A percentile compares a stretch with the other conserved stretches of the same genome.
These are phyloP conservation scores for Chlorella sp. DNA, from an alignment of 139 green algal species.

Conservation along the genomic window DNA sequence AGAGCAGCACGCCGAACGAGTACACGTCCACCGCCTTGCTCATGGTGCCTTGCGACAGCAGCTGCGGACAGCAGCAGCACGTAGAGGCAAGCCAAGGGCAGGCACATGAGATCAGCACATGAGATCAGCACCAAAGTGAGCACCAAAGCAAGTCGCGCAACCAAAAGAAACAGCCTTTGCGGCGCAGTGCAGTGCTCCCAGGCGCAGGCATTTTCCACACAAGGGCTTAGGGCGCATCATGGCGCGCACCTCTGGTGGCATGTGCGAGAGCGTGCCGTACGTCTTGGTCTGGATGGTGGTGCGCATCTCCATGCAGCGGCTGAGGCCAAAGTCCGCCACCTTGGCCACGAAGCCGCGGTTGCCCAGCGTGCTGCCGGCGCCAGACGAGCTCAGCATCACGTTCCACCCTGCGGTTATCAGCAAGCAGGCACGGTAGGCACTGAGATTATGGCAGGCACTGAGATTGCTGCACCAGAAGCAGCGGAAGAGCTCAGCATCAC, in stretches of 20 bases:
- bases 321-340: slow-evolving; percentile 63
- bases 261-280: slow-evolving; percentile 47
- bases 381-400: slow-evolving; percentile 44
- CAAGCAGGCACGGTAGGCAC: too few species aligned
- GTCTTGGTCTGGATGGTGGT: slow-evolving; percentile 25
- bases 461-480: too few species aligned
- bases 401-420: slow-evolving; percentile 44
- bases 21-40: slow-evolving; percentile 36
- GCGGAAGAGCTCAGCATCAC: slow-evolving; percentile 44
- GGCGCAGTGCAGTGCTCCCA: background rate
- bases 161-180: too few species aligned
- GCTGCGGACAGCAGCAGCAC: slow-evolving; percentile 17
- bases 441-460: too few species aligned
- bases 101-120: too few species aligned
- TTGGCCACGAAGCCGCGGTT: slow-evolving; percentile 54
- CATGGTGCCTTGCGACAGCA: slow-evolving; percentile 24
- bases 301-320: slow-evolving; percentile 17
- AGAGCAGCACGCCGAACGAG: slow-evolving; percentile 43
- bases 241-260: slow-evolving; percentile 57
- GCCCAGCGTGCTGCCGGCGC: slow-evolving; percentile 8
- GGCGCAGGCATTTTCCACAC: background rate
- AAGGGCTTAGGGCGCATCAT: background rate
- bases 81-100: too few species aligned
- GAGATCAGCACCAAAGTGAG: too few species aligned
- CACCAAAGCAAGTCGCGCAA: too few species aligned